These are phyloP conservation scores for Canavalia ensiformis DNA, from an alignment of 306 rosid species.

Conservation along the genomic window DNA sequence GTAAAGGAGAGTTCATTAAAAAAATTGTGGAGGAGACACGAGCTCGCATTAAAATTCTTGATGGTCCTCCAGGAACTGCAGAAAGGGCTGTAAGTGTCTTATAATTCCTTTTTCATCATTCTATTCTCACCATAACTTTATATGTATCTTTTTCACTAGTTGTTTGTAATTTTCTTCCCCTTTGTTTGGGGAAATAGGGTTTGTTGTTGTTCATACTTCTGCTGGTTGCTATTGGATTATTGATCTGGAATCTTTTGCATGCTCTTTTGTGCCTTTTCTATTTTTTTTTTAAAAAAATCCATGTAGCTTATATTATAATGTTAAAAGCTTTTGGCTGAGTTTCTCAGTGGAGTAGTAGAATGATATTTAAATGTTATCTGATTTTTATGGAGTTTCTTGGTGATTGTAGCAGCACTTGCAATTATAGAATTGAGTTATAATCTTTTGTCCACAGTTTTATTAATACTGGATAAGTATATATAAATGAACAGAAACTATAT, in stretches of 20 bases:
- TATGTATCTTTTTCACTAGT: constrained; percentile 18
- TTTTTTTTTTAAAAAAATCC: neutral
- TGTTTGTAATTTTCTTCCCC: neutral
- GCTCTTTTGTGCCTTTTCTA: neutral
- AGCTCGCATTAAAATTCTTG: constrained; percentile 96
- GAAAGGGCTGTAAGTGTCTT: constrained; percentile 93
- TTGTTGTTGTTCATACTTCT: constrained; percentile 19
- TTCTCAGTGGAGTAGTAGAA: constrained; percentile 13
- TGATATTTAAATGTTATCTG: neutral
- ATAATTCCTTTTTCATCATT: neutral
- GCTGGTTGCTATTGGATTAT: constrained; percentile 6
- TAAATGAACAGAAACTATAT: neutral
- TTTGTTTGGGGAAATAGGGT: neutral
- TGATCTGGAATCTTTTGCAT: constrained; percentile 31
- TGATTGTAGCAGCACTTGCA: constrained; percentile 16
- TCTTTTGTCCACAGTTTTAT: neutral
- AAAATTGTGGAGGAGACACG: constrained; percentile 93
- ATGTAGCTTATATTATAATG: constrained; percentile 21
- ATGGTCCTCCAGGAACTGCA: constrained; percentile 96
- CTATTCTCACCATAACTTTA: neutral
- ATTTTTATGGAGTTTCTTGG: constrained; percentile 4
- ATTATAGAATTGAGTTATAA: constrained; percentile 12
- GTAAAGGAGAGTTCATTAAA: constrained; percentile 94
- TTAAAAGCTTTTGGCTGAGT: neutral
- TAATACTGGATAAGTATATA: neutral